Evolutionary conservation across 169 alveolate species (phyloP), one percentile per base, ranked within the genome.

Genomic region (Ichthyophthirius multifiliis): DNA sequence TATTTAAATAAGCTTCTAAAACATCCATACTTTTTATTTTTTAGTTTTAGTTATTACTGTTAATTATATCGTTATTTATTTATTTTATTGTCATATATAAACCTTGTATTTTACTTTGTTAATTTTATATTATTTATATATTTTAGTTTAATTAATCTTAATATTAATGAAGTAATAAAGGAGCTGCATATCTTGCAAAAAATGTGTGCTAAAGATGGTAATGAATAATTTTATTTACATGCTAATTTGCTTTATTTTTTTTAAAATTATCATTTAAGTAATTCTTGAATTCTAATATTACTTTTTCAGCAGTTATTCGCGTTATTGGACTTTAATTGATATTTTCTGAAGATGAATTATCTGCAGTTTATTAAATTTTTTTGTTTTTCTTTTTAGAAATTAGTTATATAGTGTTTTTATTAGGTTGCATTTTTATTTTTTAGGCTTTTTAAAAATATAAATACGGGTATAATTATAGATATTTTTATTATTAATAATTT

Each of bases 1-100:
- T 55, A 0, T 13, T 55, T n/a, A 55, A 39, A 55, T 55, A 55
- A 27, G 71, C 23, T 39, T 55, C 23, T 55, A 55, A 27, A 16
- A 55, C 71, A 55, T 55, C 71, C 23, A 55, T 39, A 55, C 71
- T 55, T 55, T 55, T 55, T 55, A 39, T 55, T 55, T 55, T 55
- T 55, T 55, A n/a, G n/a, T n/a, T n/a, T n/a, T n/a, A n/a, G n/a
- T n/a, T 55, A 55, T 39, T 55, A 16, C 43, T 23, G 39, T 55
- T 55, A 27, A 55, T 27, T 27, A 55, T 55, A 39, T 55, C 71
- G 23, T 55, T 27, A 55, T 55, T 55, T 27, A 55, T 55, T 27
- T 55, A 23, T 55, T 55, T 55, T 27, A 55, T 34, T 4, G 71
- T 55, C 27, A 39, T 27, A 55, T 27, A 27, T 39, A 55, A 55